Percentiles rank a stretch among this genome's conserved stretches.
Evolutionary conservation across 257 asterid genomes (phyloP).

Genomic region (Oldenlandia corymbosa): DNA sequence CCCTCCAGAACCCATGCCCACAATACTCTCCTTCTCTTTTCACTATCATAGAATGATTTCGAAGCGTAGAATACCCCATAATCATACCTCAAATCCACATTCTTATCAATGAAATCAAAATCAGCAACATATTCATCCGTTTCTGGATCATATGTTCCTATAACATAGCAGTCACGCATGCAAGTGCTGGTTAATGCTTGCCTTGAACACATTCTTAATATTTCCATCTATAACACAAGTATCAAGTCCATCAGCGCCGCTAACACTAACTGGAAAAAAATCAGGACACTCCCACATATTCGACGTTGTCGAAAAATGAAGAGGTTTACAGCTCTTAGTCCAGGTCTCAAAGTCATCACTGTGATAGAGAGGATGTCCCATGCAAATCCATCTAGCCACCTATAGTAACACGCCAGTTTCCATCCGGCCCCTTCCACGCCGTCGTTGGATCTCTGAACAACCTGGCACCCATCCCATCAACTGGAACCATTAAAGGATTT

Average conservation of each 20-base stretch:
- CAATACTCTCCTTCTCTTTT: slow-evolving; percentile 47
- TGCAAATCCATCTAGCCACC: slow-evolving; percentile 36
- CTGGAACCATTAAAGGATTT: slow-evolving; percentile 53
- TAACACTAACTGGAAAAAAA: slow-evolving; percentile 48
- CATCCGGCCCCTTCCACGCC: slow-evolving; percentile 60
- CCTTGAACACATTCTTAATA: slow-evolving; percentile 55
- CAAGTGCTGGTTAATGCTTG: slow-evolving; percentile 50
- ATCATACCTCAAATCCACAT: slow-evolving; percentile 54
- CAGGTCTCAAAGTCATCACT: slow-evolving; percentile 53
- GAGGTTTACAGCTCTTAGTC: slow-evolving; percentile 40
- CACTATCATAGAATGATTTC: slow-evolving; percentile 57
- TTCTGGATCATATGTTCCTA: slow-evolving; percentile 37
- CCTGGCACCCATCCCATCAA: slow-evolving; percentile 26
- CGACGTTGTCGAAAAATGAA: slow-evolving; percentile 39
- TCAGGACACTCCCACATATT: slow-evolving; percentile 80
- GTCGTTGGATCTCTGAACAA: slow-evolving; percentile 77
- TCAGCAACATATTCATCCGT: slow-evolving; percentile 45
- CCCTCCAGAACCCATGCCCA: slow-evolving; percentile 84
- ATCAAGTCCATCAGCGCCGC: slow-evolving; percentile 36
- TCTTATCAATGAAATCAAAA: slow-evolving; percentile 40
- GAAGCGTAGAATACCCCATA: slow-evolving; percentile 81
- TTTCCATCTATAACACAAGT: slow-evolving; percentile 33
- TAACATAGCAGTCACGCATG: slow-evolving; percentile 53
- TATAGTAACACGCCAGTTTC: slow-evolving; percentile 43
- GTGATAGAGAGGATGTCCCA: slow-evolving; percentile 48